Evolutionary conservation across 495 filamentous ascomycete genomes (phyloP).

Genomic region (Aspergillus ellipticus): DNA sequence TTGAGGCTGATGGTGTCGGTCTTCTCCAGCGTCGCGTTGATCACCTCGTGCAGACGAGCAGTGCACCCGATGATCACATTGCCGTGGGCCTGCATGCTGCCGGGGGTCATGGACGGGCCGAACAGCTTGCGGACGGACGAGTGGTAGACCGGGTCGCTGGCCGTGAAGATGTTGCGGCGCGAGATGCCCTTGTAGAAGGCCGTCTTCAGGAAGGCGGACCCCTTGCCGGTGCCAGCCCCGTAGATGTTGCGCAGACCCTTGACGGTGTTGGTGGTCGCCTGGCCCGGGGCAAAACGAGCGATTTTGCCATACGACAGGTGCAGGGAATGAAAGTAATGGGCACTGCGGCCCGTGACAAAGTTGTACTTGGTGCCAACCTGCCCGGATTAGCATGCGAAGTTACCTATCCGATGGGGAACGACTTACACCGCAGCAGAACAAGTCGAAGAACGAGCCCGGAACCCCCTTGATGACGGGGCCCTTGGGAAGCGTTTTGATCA

Average conservation of each 20-base stretch:
- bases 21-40: constrained; percentile 11
- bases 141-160: constrained; percentile 22
- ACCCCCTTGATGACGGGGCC: constrained; percentile 19
- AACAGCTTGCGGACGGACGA: constrained; percentile 23
- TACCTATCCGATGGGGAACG: not conserved
- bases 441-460: constrained; percentile 12
- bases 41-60: constrained; percentile 13
- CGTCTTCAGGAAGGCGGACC: constrained; percentile 21
- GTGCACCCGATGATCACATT: constrained; percentile 20
- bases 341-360: constrained; percentile 19
- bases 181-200: constrained; percentile 26
- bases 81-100: constrained; percentile 19
- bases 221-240: constrained; percentile 18
- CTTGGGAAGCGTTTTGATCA: constrained; percentile 14
- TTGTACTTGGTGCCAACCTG: constrained; percentile 20
- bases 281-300: constrained; percentile 21
- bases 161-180: constrained; percentile 25
- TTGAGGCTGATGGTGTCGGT: constrained; percentile 16
- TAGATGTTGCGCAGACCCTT: constrained; percentile 25
- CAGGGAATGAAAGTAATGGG: constrained; percentile 20
- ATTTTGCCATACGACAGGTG: constrained; percentile 21
- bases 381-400: not conserved
- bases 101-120: constrained; percentile 21
- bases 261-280: constrained; percentile 26
- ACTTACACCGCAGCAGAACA: constrained; percentile 19